Base-by-base conservation (phyloP, 768 basidiomycete genomes). In the Gloeopeniophorella convolvens region DNA sequence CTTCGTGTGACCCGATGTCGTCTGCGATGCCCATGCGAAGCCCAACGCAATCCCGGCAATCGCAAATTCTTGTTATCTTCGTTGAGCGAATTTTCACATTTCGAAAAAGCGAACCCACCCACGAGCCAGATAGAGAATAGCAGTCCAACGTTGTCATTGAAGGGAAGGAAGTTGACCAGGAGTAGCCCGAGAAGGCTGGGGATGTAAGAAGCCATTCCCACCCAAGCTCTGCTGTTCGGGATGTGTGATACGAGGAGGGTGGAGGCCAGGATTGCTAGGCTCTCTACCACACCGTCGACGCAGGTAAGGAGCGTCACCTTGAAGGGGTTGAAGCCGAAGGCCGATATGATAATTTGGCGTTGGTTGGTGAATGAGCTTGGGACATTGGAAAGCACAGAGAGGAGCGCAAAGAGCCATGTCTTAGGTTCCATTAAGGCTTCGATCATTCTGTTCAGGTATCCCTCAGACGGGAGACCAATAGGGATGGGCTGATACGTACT, bases 391-490 rank as follows among this genome's bases (percentile, higher is more conserved):
- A 85, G 63, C 1, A 74, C 77, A 2, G 77, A 70, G 63, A 85
- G 85, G 35, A 85, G 68, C 0, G 83, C 83, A 57, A 88, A 87
- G 26, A 86, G 70, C 84, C 83, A 87, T 0, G 83, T 84, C 65
- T 87, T 88, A 0, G 80, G 77, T 58, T 88, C 85, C 0, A 62
- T 53, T 3, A 87, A 66, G 0, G 84, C 80, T 60, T 88, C 85
- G 20, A 78, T 73, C 72, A 88, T 74, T 63, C 83, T 85, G 28
- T 11, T 4, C 16, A 21, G 13, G n/a, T 13, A 31, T 15, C 12
- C 32, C 20, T 21, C 20, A 13, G 24, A 16, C 18, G 15, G 16
- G 6, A 26, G 10, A n/a, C n/a, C n/a, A n/a, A n/a, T n/a, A n/a
- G n/a, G n/a, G n/a, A n/a, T n/a, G n/a, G n/a, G n/a, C n/a, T 12